A percentile compares a stretch with the other conserved stretches of the same genome.
These are phyloP conservation scores for Trichoderma asperellum DNA, from an alignment of 2,329 filamentous ascomycete species.

Conservation along the genomic window DNA sequence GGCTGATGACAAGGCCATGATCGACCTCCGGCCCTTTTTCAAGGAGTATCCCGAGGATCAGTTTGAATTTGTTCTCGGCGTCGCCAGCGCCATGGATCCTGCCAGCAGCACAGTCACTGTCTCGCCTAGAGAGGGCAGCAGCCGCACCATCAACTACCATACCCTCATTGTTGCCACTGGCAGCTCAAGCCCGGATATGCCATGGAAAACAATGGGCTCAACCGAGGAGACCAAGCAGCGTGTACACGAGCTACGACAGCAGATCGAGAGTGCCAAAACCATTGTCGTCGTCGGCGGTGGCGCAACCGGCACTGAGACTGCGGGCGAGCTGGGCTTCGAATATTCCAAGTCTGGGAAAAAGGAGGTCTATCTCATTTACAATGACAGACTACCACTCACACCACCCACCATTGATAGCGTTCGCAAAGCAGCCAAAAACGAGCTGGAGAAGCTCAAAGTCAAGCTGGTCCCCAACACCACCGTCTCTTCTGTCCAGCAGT, in stretches of 20 bases:
- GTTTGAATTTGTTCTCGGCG: constrained; percentile 58
- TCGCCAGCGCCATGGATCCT: constrained; percentile 50
- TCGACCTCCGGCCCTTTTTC: constrained; percentile 49
- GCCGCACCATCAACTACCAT: constrained; percentile 52
- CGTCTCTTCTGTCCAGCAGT: constrained; percentile 39
- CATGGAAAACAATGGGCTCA: constrained; percentile 54
- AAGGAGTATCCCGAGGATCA: constrained; percentile 49
- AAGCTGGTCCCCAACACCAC: constrained; percentile 47
- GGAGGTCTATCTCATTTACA: constrained; percentile 51
- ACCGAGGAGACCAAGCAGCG: constrained; percentile 48
- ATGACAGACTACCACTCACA: constrained; percentile 46
- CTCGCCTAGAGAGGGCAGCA: constrained; percentile 40
- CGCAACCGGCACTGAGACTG: constrained; percentile 54
- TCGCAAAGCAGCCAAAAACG: constrained; percentile 44
- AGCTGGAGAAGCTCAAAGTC: constrained; percentile 51
- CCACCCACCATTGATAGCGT: constrained; percentile 42
- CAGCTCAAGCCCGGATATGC: constrained; percentile 49
- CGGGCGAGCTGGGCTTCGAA: constrained; percentile 55
- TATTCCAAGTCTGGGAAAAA: constrained; percentile 51
- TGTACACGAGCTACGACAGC: constrained; percentile 43
- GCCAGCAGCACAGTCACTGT: constrained; percentile 49
- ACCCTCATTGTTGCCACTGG: constrained; percentile 61
- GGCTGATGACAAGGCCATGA: constrained; percentile 45
- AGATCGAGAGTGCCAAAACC: constrained; percentile 49
- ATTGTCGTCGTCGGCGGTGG: constrained; percentile 59